Conservation (phyloP, 768 basidiomycete species). For the Obba rivulosa region DNA sequence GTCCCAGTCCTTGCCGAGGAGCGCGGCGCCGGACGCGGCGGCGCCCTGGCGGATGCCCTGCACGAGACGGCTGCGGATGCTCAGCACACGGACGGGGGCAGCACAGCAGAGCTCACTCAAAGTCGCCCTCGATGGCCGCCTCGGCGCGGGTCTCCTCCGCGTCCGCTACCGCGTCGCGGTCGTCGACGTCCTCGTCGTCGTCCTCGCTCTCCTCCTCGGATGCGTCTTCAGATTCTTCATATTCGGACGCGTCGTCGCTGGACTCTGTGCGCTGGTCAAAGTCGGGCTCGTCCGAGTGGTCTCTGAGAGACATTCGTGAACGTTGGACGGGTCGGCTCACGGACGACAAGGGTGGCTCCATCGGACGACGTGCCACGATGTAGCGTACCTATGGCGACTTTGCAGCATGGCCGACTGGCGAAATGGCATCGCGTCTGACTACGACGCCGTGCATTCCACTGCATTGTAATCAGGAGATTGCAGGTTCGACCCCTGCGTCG, state of each 20-base stretch:
- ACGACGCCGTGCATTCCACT: conserved; percentile 54
- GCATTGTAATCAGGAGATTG: conserved; percentile 80
- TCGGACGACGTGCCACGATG: too few species aligned
- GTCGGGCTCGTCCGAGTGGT: neutral
- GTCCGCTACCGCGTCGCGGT: neutral
- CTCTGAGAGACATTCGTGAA: too few species aligned
- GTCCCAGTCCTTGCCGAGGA: conserved; percentile 69
- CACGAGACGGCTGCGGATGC: conserved; percentile 54
- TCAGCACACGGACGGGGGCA: neutral
- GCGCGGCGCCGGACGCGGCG: conserved; percentile 35
- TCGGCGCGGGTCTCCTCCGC: conserved; percentile 18
- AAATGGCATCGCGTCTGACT: conserved; percentile 95
- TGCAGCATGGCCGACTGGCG: conserved; percentile 72
- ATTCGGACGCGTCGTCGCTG: neutral
- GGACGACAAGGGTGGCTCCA: too few species aligned
- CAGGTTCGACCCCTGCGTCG: conserved; percentile 90
- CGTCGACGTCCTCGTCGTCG: neutral
- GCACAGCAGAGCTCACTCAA: conserved; percentile 31
- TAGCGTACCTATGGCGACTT: too few species aligned
- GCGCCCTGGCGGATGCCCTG: conserved; percentile 56
- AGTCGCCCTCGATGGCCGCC: conserved; percentile 49
- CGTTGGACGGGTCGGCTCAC: too few species aligned
- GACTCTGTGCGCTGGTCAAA: neutral
- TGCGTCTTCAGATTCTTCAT: neutral
- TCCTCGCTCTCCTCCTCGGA: neutral